Evolutionary conservation across 371 early-diverging fungal species (phyloP), one percentile per base, ranked within the genome.

Genomic region (Smittium mucronatum): DNA sequence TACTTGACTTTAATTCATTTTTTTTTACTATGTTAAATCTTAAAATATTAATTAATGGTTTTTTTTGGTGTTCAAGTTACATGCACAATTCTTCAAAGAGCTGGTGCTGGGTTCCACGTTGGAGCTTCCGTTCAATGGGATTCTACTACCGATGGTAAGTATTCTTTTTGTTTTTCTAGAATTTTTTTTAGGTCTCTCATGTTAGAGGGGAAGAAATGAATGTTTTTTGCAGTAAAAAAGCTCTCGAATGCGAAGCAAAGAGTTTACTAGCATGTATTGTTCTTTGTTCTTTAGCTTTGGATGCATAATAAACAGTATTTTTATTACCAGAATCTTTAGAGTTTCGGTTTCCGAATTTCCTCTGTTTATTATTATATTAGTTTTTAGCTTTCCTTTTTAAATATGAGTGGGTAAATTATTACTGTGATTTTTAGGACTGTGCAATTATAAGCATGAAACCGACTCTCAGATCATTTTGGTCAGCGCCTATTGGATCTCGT

Each of bases 361-460:
- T n/a, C n/a, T n/a, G n/a, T n/a, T n/a, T n/a, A n/a, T n/a, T n/a
- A n/a, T n/a, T n/a, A n/a, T n/a, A n/a, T n/a, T n/a, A n/a, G n/a
- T n/a, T n/a, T n/a, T n/a, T n/a, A n/a, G n/a, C n/a, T n/a, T n/a
- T n/a, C n/a, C n/a, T n/a, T n/a, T n/a, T n/a, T n/a, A n/a, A n/a
- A n/a, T n/a, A n/a, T n/a, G n/a, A n/a, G n/a, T n/a, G n/a, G n/a
- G n/a, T n/a, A n/a, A n/a, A n/a, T n/a, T n/a, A n/a, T n/a, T n/a
- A n/a, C n/a, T n/a, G n/a, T n/a, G n/a, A n/a, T n/a, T 26, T 33
- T 32, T 65, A 65, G 65, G 65, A 28, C 26, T 65, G 30, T 34
- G 34, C n/a, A 65, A 65, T n/a, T 65, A 65, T 65, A 36, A 65
- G n/a, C 65, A 65, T n/a, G n/a, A n/a, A 11, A 65, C 65, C 15